These are phyloP conservation scores for Lasiosphaeria hispida DNA, from an alignment of 495 filamentous ascomycete genomes.

Conservation along the genomic window DNA sequence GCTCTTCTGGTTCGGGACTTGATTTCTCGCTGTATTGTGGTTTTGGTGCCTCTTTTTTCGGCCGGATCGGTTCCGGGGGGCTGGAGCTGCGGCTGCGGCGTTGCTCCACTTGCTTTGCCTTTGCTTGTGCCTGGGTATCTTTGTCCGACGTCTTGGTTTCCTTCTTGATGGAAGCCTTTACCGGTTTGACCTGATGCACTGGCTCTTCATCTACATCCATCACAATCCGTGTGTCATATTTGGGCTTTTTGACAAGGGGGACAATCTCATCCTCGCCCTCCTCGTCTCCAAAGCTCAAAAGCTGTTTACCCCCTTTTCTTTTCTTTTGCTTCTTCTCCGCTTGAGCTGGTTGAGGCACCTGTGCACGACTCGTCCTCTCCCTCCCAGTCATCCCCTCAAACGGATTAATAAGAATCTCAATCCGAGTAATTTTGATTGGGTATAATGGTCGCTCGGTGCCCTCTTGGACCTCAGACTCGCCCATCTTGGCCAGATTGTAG, in stretches of 20 bases:
- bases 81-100: conserved; percentile 24
- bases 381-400: conserved; percentile 83
- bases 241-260: conserved; percentile 75
- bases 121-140: conserved; percentile 25
- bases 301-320: conserved; percentile 67
- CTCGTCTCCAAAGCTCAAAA: conserved; percentile 88
- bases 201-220: conserved; percentile 49
- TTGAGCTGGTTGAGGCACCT: conserved; percentile 33
- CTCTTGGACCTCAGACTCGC: conserved; percentile 76
- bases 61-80: conserved; percentile 20
- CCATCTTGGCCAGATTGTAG: conserved; percentile 91
- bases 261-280: conserved; percentile 68
- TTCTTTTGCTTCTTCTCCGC: conserved; percentile 73
- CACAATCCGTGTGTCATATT: conserved; percentile 85
- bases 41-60: conserved; percentile 21
- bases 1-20: conserved; percentile 48
- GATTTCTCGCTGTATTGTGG: conserved; percentile 28
- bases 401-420: conserved; percentile 86
- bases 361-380: conserved; percentile 46
- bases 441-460: conserved; percentile 85
- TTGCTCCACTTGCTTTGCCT: conserved; percentile 18
- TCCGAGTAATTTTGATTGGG: conserved; percentile 72
- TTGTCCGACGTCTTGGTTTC: conserved; percentile 33
- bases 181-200: conserved; percentile 22
- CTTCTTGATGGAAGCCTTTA: conserved; percentile 29